phyloP scores from a whole-genome alignment of 768 basidiomycete species.

The Suillus discolor region DNA sequence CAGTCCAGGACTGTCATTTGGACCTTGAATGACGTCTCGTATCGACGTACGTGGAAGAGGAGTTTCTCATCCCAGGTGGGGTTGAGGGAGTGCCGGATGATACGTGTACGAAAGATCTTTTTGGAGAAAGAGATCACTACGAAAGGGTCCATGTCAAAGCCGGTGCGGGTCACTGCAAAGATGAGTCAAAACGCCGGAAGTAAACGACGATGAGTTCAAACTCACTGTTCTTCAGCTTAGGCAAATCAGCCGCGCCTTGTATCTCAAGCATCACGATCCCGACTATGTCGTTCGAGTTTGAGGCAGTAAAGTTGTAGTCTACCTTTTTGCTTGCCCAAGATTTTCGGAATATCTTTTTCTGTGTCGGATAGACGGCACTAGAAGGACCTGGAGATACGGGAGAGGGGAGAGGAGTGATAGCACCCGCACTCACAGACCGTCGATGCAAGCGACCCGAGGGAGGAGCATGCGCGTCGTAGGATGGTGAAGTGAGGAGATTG shows the following conservation, averaged over 20 bases:
- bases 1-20: conserved; percentile 90
- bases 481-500: conserved; percentile 31
- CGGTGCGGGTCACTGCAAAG: conserved; percentile 72
- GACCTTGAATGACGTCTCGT: conserved; percentile 78
- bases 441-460: conserved; percentile 28
- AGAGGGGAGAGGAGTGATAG: conserved; percentile 16
- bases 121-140: conserved; percentile 95
- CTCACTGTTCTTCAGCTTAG: conserved; percentile 84
- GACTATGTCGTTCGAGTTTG: conserved; percentile 69
- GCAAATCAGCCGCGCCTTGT: conserved; percentile 78
- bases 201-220: conserved; percentile 16
- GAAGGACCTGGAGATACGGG: conserved; percentile 6
- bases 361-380: conserved; percentile 10
- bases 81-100: conserved; percentile 82
- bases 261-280: conserved; percentile 98
- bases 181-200: conserved; percentile 7
- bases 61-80: conserved; percentile 96
- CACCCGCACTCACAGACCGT: conserved; percentile 34
- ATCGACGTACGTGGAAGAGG: conserved; percentile 90
- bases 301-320: conserved; percentile 63
- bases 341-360: conserved; percentile 42
- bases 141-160: conserved; percentile 98
- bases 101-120: conserved; percentile 93
- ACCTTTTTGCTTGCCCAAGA: conserved; percentile 42
- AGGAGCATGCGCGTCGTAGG: conserved; percentile 31